Percentiles rank a stretch among this genome's conserved stretches.
Evolutionary conservation across 345 rosid species (phyloP).

Genomic region (Salix brachista): DNA sequence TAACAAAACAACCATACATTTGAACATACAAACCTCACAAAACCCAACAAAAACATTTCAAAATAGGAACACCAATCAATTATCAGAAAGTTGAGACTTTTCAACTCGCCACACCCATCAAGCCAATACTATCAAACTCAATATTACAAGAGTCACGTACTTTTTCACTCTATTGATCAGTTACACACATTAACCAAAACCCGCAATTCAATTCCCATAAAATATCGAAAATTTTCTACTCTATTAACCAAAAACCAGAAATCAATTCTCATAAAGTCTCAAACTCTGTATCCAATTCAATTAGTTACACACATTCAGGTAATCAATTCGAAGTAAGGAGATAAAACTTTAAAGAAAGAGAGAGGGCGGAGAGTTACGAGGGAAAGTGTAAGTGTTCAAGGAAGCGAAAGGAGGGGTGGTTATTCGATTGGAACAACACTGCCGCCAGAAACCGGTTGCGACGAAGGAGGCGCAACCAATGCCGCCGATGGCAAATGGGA

Average conservation of each 20-base stretch:
- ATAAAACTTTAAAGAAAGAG: background rate
- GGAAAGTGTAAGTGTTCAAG: constrained; percentile 28
- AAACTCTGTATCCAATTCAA: background rate
- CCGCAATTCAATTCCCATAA: background rate
- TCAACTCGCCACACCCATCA: background rate
- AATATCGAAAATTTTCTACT: background rate
- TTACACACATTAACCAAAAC: background rate
- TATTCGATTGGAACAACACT: constrained; percentile 23
- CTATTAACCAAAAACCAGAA: background rate
- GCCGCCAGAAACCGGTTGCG: constrained; percentile 32
- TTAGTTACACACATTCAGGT: background rate
- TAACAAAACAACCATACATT: background rate
- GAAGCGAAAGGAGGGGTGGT: constrained; percentile 40
- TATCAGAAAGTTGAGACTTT: background rate
- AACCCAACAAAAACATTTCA: background rate
- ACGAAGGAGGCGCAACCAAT: constrained; percentile 37
- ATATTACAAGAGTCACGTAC: background rate
- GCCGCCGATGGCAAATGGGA: constrained; percentile 29
- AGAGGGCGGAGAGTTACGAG: constrained; percentile 28
- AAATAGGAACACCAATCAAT: background rate
- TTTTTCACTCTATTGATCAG: background rate
- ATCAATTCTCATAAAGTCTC: background rate
- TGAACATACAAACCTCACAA: background rate
- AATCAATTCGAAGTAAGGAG: background rate
- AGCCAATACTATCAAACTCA: background rate